Conservation (phyloP, 2,329 filamentous ascomycete species). For the Aspergillus hiratsukae region DNA sequence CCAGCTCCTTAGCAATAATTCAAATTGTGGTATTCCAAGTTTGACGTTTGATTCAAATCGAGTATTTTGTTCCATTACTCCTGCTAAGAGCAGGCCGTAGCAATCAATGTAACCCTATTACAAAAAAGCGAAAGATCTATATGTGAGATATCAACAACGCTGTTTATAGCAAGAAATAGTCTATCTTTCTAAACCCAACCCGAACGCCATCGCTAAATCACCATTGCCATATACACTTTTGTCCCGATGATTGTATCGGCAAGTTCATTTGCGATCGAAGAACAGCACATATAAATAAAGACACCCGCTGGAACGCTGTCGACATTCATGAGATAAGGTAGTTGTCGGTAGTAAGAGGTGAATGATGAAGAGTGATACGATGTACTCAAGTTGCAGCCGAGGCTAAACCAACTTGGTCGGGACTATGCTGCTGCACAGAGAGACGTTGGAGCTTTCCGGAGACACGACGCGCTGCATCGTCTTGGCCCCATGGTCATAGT, state of each 20-base stretch:
- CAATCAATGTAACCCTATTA: neutral
- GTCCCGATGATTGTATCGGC: neutral
- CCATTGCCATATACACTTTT: constrained; percentile 1
- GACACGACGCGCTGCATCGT: constrained; percentile 32
- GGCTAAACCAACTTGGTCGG: constrained; percentile 23
- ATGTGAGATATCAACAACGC: neutral
- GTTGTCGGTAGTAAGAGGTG: neutral
- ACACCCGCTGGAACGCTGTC: constrained; percentile 3
- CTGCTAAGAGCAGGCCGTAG: neutral
- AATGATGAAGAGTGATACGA: neutral
- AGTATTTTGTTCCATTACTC: too few species aligned
- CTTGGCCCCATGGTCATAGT: constrained; percentile 37
- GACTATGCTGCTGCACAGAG: constrained; percentile 32
- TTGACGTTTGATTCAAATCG: too few species aligned
- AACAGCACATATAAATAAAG: neutral
- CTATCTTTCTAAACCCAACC: constrained; percentile 5
- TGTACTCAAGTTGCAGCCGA: neutral
- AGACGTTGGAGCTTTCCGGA: constrained; percentile 33
- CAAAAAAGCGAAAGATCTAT: neutral
- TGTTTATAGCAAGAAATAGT: neutral
- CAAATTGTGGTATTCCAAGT: too few species aligned
- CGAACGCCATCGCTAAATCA: constrained; percentile 5
- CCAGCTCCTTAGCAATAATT: too few species aligned
- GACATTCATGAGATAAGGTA: neutral
- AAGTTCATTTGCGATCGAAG: constrained; percentile 1